Evolutionary conservation across 148 eudicot genomes (phyloP), one percentile per base, ranked within the genome.

Genomic region (Amaranthus hypochondriacus): DNA sequence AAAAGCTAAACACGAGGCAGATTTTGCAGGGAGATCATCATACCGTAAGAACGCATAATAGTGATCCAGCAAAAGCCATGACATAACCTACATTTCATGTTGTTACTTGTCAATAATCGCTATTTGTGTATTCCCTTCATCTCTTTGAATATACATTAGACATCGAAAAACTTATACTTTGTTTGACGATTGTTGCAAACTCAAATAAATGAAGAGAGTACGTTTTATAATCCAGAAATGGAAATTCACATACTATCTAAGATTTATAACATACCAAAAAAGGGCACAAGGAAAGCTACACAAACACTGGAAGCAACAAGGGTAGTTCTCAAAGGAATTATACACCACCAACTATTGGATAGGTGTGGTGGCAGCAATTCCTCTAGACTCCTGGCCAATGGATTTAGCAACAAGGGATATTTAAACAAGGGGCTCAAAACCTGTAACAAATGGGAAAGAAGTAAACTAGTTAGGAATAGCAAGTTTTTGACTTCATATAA

Each of bases 1-100:
- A 8, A 52, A 53, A 73, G 3, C 10, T 74, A 67, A 18, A 28
- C 5, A 60, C 1, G 58, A 59, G 52, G 11, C 4, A 54, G 4
- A 0, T 12, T 44, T 56, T 13, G 5, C 18, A 69, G 59, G 71
- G 9, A 39, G n/a, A 46, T 66, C 6, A 42, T 76, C 53, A 28
- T 82, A 91, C 97, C 79, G 88, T 80, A 49, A 91, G 87, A 62
- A 87, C 56, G 67, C 97, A 83, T 55, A 91, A 70, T 74, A 91
- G 80, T 21, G 97, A 91, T 66, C 97, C 97, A 55, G 88, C 71
- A 42, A 91, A 76, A 61, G 97, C 83, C 97, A 91, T 91, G 76
- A 91, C 86, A 56, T 84, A 83, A 77, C 93, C 97, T 91, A 87
- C 73, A 81, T 74, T 18, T 50, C 8, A 68, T n/a, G 62, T 63